Percentiles rank a stretch among this genome's conserved stretches.
Evolutionary conservation across 2,329 filamentous ascomycete species (phyloP).

Genomic region (Colletotrichum scovillei): DNA sequence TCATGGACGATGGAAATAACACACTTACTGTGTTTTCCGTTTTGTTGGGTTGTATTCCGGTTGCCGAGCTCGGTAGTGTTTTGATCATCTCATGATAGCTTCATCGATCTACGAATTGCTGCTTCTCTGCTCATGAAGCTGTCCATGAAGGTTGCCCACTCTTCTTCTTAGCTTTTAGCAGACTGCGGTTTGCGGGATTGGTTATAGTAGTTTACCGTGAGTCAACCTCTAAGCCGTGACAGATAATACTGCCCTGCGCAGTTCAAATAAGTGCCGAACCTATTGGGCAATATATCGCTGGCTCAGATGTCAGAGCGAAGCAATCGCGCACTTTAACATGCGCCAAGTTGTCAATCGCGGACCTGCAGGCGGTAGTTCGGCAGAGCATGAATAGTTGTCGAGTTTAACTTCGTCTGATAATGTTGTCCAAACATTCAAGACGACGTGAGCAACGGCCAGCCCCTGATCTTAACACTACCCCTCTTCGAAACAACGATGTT

Average conservation of each 20-base stretch:
- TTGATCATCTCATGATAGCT: neutral
- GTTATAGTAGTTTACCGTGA: too few relatives aligned
- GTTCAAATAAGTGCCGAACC: neutral
- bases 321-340: too few relatives aligned
- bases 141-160: neutral
- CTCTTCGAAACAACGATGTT: neutral
- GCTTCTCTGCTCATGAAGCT: neutral
- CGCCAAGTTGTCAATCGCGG: neutral
- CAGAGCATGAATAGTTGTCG: neutral
- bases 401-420: neutral
- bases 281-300: neutral
- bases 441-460: neutral
- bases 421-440: neutral
- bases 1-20: neutral
- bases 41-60: neutral
- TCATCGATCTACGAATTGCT: neutral
- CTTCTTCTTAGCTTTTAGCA: neutral
- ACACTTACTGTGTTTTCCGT: neutral
- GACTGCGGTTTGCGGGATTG: neutral
- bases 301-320: neutral
- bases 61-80: neutral
- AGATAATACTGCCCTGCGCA: neutral
- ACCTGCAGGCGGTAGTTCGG: neutral
- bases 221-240: neutral
- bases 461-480: neutral